Conservation (phyloP, 2,329 filamentous ascomycete genomes). For the Phaeosphaeriaceae sp. region DNA sequence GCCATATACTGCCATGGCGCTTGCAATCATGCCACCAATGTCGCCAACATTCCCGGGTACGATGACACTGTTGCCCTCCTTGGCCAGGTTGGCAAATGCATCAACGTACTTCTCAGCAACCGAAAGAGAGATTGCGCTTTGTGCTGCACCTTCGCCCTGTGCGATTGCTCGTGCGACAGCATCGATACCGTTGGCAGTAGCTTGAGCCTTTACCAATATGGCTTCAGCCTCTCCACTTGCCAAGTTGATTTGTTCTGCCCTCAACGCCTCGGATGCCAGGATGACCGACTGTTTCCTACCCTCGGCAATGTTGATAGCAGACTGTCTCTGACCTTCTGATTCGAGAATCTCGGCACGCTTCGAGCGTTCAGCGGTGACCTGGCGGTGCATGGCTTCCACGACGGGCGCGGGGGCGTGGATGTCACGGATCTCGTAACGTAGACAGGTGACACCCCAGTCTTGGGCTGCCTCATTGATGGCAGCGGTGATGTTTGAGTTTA, state of each 20-base stretch:
- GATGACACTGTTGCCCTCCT: conserved; percentile 93
- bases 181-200: conserved; percentile 87
- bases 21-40: conserved; percentile 95
- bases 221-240: conserved; percentile 94
- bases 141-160: conserved; percentile 74
- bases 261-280: conserved; percentile 88
- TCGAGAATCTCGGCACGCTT: conserved; percentile 98
- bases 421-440: conserved; percentile 97
- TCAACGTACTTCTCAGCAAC: conserved; percentile 99
- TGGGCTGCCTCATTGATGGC: conserved; percentile 98
- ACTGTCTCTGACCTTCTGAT: conserved; percentile 94
- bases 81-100: conserved; percentile 88
- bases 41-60: conserved; percentile 97
- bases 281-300: conserved; percentile 97
- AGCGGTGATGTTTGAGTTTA: conserved; percentile 98
- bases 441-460: conserved; percentile 94
- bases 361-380: conserved; percentile 94
- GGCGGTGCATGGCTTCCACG: conserved; percentile 96
- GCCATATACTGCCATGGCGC: conserved; percentile 91
- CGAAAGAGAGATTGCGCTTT: conserved; percentile 81
- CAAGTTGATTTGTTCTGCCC: conserved; percentile 89
- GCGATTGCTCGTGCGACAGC: conserved; percentile 79
- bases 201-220: conserved; percentile 82
- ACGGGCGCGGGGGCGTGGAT: conserved; percentile 95
- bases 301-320: conserved; percentile 98